Conservation (phyloP, 495 filamentous ascomycete species). For the Amphirosellinia nigrospora region DNA sequence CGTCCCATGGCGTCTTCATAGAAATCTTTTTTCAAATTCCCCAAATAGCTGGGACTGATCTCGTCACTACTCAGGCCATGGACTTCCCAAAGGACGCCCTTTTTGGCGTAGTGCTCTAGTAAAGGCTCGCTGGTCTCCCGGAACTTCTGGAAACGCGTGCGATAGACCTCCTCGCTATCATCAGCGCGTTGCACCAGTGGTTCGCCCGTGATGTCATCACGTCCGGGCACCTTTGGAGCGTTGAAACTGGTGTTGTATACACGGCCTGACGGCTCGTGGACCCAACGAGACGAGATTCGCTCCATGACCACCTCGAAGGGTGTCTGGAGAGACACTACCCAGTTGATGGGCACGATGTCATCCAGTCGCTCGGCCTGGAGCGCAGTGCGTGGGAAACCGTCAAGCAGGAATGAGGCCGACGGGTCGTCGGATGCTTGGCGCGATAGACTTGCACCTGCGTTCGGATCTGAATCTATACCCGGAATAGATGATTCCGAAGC, state of each 20-base stretch:
- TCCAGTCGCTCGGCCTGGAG: conserved; percentile 79
- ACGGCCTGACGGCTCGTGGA: conserved; percentile 88
- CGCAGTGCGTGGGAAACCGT: conserved; percentile 93
- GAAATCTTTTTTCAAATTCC: conserved; percentile 81
- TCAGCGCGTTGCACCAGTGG: conserved; percentile 79
- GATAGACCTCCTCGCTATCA: conserved; percentile 87
- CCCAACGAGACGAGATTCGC: conserved; percentile 88
- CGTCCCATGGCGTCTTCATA: conserved; percentile 24
- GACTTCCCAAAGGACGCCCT: conserved; percentile 88
- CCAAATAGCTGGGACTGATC: conserved; percentile 81
- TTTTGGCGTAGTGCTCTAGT: conserved; percentile 84
- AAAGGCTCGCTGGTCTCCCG: conserved; percentile 84
- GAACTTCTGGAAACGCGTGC: conserved; percentile 77
- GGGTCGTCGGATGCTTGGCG: conserved; percentile 67
- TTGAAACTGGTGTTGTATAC: conserved; percentile 96
- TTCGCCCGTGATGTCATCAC: conserved; percentile 93
- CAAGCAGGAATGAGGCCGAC: conserved; percentile 87
- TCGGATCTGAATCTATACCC: conserved; percentile 37
- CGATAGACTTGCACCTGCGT: conserved; percentile 39
- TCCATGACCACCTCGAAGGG: conserved; percentile 81
- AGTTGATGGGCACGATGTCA: conserved; percentile 83
- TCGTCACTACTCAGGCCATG: conserved; percentile 89
- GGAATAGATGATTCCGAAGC: conserved; percentile 49
- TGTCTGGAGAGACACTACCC: conserved; percentile 74
- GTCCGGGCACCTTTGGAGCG: conserved; percentile 75